Base-by-base conservation (phyloP, 352 stramenopile species). In the Pythium monospermum region DNA sequence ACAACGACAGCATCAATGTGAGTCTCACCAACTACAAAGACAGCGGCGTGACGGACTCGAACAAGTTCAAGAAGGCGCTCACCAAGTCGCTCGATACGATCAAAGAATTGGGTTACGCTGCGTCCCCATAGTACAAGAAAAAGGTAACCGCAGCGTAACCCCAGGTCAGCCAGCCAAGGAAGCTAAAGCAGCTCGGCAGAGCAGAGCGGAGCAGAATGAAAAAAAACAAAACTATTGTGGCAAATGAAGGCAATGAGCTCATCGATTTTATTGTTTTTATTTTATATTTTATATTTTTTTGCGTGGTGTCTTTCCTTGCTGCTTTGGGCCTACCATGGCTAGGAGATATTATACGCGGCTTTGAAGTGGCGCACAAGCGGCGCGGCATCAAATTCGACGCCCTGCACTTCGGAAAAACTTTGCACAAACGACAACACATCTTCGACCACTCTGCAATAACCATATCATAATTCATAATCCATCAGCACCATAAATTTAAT, bases 1-100 rank as follows among this genome's bases (percentile, higher is more conserved):
- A 95, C 46, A 87, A 73, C 63, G 72, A 93, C 63, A 66, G 36
- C 26, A 86, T 95, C 53, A 87, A 91, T 33, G 74, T 95, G 41
- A 91, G 77, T 30, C 52, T 95, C n/a, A 93, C 84, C 25, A 92
- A 88, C 68, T 95, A 78, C 53, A 91, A 92, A 46, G 74, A 84
- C 57, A 87, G 74, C 58, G 57, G 68, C 39, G 49, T 83, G 13
- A 91, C 83, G 39, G 69, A 92, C 58, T 63, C 66, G 30, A 63
- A 60, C 40, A 85, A 84, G 55, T 91, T 90, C 59, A 89, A 85
- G 53, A 57, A 73, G 46, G 64, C 69, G 32, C 53, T 92, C 26
- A 61, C 73, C 40, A 62, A 66, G 21, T 85, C 84, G 40, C 62
- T 93, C 19, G 77, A 92, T 49, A 92, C 79, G 25, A 84, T 94